Base-by-base conservation (phyloP, 768 basidiomycete genomes). In the Nidularia pulvinata region DNA sequence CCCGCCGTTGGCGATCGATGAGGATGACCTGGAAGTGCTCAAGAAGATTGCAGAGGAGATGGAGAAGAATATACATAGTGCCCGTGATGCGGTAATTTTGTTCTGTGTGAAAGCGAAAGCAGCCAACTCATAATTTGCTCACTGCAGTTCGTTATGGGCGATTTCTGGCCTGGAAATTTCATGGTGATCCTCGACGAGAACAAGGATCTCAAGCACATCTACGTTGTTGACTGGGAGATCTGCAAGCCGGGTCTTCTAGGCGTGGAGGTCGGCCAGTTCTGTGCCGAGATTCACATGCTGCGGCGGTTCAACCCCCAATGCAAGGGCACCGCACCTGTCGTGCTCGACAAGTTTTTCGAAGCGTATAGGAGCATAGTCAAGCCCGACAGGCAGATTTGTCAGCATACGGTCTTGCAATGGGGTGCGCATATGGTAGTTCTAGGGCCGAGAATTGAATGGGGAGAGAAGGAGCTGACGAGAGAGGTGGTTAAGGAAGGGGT, bases 101-200 rank as follows among this genome's bases (percentile, higher is more conserved):
- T 4, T 53, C 5, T 36, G 7, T 45, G 9, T 39, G 37, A 39
- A 39, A 7, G n/a, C n/a, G 37, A 9, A 39, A 7, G 9, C 7
- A 39, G n/a, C 55, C 34, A 36, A 35, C 19, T 22, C 46, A n/a
- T 1, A 25, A 33, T 32, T 43, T 7, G 50, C 44, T 48, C 44
- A 47, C 3, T 52, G 42, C 45, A 75, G 78, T 70, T 79, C 47
- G 74, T 77, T n/a, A 83, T 83, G 81, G 88, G 88, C 0, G 88
- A 89, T 63, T 84, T 89, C 58, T 89, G 87, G 86, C 80, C 88
- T 2, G 88, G 86, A 0, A 89, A 89, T 59, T 57, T 89, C 46
- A 69, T 87, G 56, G 58, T 87, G n/a, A 64, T 58, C 9, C 61
- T 75, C 9, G 65, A 65, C 47, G 61, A 59, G 5, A 61, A 67